phyloP scores from a whole-genome alignment of 2,329 filamentous ascomycete species.

The Aspergillus sp. region DNA sequence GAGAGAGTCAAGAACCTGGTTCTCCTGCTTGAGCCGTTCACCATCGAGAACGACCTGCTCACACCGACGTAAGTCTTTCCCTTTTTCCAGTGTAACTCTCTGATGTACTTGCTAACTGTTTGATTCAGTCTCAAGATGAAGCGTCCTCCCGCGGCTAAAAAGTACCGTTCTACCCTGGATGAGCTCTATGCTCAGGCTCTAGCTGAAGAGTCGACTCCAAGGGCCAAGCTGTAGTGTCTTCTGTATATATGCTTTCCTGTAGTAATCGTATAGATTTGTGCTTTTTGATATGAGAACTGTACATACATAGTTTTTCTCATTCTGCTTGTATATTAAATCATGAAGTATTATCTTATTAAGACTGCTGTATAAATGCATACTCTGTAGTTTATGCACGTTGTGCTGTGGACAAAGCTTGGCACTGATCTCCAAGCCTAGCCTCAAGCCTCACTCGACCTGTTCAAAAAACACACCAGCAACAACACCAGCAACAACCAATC shows the following conservation, averaged over 20 bases:
- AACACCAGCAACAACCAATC: too few relatives aligned
- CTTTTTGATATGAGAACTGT: neutral
- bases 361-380: too few relatives aligned
- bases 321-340: neutral
- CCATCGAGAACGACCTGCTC: conserved; percentile 77
- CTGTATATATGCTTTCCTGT: neutral
- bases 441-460: neutral
- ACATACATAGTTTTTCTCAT: neutral
- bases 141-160: conserved; percentile 58
- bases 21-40: conserved; percentile 81
- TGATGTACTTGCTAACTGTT: conserved; percentile 11
- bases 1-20: conserved; percentile 70
- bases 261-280: conserved; percentile 3
- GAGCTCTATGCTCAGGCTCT: conserved; percentile 52
- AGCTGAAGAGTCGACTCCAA: conserved; percentile 30
- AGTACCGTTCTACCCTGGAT: conserved; percentile 50
- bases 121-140: conserved; percentile 58
- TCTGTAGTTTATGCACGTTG: too few relatives aligned
- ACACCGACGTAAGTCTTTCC: conserved; percentile 40
- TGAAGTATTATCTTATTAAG: neutral
- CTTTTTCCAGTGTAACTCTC: neutral
- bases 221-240: conserved; percentile 31
- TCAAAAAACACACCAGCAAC: too few relatives aligned
- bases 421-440: too few relatives aligned
- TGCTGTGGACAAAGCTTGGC: too few relatives aligned